Conservation (phyloP, 140 eudicot species). For the Erigeron philadelphicus region DNA sequence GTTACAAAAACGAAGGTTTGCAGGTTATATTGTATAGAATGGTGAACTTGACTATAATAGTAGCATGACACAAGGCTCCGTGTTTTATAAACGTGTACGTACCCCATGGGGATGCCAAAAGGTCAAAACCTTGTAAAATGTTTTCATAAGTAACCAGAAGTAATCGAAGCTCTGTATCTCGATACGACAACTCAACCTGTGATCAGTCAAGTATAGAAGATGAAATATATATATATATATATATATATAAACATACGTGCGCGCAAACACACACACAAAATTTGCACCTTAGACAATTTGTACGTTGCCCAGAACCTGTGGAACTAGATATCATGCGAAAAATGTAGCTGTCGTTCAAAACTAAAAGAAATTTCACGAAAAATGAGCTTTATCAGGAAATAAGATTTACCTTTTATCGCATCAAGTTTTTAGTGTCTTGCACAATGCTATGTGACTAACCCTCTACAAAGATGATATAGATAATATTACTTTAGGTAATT, state of each 20-base stretch:
- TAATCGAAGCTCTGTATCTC: conserved; percentile 71
- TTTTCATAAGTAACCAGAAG: conserved; percentile 81
- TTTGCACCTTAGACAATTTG: no score
- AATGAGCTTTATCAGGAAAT: neutral
- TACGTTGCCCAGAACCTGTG: neutral
- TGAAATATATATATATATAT: neutral
- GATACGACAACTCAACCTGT: conserved; percentile 75
- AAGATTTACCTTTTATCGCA: conserved; percentile 36
- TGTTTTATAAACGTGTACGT: neutral
- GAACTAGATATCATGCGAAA: no score
- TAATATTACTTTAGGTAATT: neutral
- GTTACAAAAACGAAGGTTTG: neutral
- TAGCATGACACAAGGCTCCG: neutral
- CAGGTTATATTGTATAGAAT: neutral
- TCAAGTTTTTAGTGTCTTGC: conserved; percentile 48
- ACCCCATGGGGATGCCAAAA: neutral
- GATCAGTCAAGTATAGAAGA: conserved; percentile 11
- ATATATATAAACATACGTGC: no score
- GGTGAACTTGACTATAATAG: neutral
- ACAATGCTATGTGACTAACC: conserved; percentile 47
- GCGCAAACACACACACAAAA: no score
- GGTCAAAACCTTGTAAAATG: conserved; percentile 62
- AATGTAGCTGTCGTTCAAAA: no score
- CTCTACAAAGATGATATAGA: conserved; percentile 28
- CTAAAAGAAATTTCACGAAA: neutral